Conservation (phyloP, 768 basidiomycete genomes). For the Leccinum arenicola region DNA sequence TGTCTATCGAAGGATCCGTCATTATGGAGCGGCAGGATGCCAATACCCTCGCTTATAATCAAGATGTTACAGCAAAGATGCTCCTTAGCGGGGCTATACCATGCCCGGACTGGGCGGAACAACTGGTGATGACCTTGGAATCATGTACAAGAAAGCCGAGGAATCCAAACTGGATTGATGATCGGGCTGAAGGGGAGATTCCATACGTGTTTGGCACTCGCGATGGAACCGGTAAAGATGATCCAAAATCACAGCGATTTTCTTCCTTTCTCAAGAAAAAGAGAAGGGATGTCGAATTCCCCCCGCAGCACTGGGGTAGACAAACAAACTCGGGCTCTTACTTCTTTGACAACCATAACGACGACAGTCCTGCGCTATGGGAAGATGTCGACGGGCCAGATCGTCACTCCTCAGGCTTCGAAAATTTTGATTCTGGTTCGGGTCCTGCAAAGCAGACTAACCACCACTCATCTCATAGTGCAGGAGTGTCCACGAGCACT, state of each 20-base stretch:
- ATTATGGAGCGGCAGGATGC: conserved; percentile 95
- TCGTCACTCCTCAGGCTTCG: conserved; percentile 29
- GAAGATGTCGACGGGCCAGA: conserved; percentile 28
- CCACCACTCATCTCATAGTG: conserved; percentile 21
- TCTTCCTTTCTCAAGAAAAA: conserved; percentile 37
- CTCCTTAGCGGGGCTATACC: conserved; percentile 77
- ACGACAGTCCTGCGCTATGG: conserved; percentile 22
- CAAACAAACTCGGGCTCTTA: conserved; percentile 52
- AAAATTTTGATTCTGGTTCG: conserved; percentile 48
- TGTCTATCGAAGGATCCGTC: conserved; percentile 85
- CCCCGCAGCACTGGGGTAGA: conserved; percentile 63
- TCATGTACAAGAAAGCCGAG: conserved; percentile 69
- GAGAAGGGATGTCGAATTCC: conserved; percentile 52
- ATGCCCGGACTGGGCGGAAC: conserved; percentile 75
- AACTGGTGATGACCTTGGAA: conserved; percentile 72
- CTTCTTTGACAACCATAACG: conserved; percentile 37
- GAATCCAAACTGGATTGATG: conserved; percentile 62
- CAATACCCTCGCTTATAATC: conserved; percentile 76
- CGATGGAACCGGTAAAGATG: conserved; percentile 18
- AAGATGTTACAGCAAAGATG: conserved; percentile 71
- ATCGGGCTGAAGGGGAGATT: conserved; percentile 38
- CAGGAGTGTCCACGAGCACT: conserved; percentile 7
- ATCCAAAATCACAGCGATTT: conserved; percentile 35
- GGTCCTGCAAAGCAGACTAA: conserved; percentile 28
- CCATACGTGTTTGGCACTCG: conserved; percentile 54